These are phyloP conservation scores for Tuber aestivum DNA, from an alignment of 495 filamentous ascomycete species.

Conservation along the genomic window DNA sequence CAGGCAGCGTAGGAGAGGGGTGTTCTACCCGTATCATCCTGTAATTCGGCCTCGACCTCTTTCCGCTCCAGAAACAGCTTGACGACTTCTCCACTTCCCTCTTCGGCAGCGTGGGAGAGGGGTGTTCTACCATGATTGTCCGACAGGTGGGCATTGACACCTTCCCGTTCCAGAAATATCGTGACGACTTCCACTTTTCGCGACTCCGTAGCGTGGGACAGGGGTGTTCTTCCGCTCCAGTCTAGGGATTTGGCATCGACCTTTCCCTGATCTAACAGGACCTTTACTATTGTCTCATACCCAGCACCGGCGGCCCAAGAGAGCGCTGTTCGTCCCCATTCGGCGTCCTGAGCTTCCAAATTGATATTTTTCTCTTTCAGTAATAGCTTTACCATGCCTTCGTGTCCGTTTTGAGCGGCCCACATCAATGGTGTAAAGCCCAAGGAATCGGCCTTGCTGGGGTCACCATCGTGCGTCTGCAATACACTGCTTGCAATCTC, in stretches of 20 bases:
- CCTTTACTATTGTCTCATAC: conserved; percentile 42
- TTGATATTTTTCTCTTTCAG: conserved; percentile 23
- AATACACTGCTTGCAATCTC: background rate
- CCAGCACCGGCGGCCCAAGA: conserved; percentile 44
- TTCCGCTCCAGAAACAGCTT: conserved; percentile 33
- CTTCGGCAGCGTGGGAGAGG: too few species aligned
- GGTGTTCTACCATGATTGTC: too few species aligned
- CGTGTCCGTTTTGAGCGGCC: conserved; percentile 41
- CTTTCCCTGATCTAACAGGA: conserved; percentile 9
- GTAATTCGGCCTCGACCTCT: conserved; percentile 12
- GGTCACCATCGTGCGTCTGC: background rate
- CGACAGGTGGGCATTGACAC: too few species aligned
- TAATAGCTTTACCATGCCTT: conserved; percentile 37
- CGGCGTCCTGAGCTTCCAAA: conserved; percentile 19
- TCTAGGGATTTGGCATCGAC: conserved; percentile 15
- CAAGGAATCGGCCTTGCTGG: background rate
- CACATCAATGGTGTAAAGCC: conserved; percentile 31
- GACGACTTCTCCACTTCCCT: too few species aligned
- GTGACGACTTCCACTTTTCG: conserved; percentile 36
- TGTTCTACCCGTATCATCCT: conserved; percentile 37
- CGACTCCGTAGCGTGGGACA: conserved; percentile 35
- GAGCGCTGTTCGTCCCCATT: conserved; percentile 42
- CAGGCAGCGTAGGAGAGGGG: conserved; percentile 45
- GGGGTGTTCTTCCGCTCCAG: conserved; percentile 8
- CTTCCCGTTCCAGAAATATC: too few species aligned